Evolutionary conservation across 2,329 filamentous ascomycete genomes (phyloP), one percentile per base, ranked within the genome.

Genomic region (Microcyclosporella mali): DNA sequence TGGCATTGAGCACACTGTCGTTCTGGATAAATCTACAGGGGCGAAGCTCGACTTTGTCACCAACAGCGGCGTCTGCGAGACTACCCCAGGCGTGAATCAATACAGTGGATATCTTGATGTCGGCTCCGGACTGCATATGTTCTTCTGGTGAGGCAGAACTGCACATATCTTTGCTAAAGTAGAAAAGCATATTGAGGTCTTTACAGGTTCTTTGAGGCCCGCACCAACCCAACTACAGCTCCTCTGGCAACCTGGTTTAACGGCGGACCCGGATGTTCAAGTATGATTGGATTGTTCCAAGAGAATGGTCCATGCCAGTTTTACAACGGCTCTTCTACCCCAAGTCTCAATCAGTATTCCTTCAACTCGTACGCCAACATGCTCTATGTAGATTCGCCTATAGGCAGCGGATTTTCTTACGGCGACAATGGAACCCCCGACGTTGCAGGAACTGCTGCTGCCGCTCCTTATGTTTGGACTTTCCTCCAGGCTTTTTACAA

Each of bases 321-420:
- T 25, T 71, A 74, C 33, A 48, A 61, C 3, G 74, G 79, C 47
- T 74, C 72, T 0, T 78, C 76, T 47, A 65, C 64, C 0, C 70
- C 67, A 0, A 56, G 55, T 9, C 42, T 69, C 6, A 83, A 81
- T 53, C 71, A 75, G 2, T 79, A 72, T 67, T 75, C 75, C 0
- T 83, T 78, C 75, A 82, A 82, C 50, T 75, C 77, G 43, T 69
- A 80, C 21, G 64, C 66, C 33, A 71, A 71, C 43, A 66, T 70
- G 61, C 70, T 85, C 7, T 85, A 79, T 59, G 71, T 85, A 40
- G 79, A 84, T 50, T 78, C 84, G 62, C 82, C 76, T 0, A 71
- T 69, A 3, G 71, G 78, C 47, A 71, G 75, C 7, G 77, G 78
- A 0, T 71, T 78, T 51, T 75, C 70, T 32, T 79, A 78, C 52